phyloP scores from a whole-genome alignment of 768 basidiomycete species.

The Suillus tomentosus region DNA sequence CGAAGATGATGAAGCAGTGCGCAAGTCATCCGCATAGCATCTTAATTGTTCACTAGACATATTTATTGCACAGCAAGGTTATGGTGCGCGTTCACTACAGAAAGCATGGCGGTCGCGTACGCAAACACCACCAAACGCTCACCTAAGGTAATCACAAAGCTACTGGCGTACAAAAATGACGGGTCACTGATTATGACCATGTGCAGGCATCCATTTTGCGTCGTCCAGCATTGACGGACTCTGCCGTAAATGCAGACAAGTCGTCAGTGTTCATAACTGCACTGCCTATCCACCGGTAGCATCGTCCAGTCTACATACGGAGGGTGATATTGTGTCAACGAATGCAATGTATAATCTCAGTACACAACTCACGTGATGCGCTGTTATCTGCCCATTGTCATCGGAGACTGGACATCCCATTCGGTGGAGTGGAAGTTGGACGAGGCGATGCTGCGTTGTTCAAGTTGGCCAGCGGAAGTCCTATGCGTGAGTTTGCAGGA shows the following conservation, averaged over 20 bases:
- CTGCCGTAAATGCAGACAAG: constrained; percentile 19
- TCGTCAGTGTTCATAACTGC: constrained; percentile 61
- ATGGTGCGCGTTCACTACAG: constrained; percentile 85
- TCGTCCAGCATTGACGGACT: constrained; percentile 21
- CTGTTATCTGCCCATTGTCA: constrained; percentile 10
- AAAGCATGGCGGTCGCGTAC: constrained; percentile 80
- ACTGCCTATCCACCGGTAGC: constrained; percentile 38
- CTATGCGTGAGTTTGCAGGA: constrained; percentile 31
- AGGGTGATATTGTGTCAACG: not conserved
- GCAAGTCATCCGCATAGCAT: constrained; percentile 24
- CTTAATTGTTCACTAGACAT: constrained; percentile 5
- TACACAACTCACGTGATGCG: not conserved
- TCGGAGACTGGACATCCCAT: constrained; percentile 19
- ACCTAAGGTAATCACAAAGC: constrained; percentile 52
- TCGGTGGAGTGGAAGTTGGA: constrained; percentile 20
- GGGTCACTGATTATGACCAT: constrained; percentile 1
- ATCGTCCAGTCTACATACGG: not conserved
- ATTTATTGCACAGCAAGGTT: constrained; percentile 50
- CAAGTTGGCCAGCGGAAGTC: constrained; percentile 36
- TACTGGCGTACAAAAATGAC: constrained; percentile 7
- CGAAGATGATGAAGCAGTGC: constrained; percentile 25
- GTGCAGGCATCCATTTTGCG: constrained; percentile 39
- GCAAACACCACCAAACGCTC: constrained; percentile 53
- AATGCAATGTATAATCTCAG: not conserved
- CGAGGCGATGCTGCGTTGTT: constrained; percentile 33